phyloP scores from a whole-genome alignment of 1,284 basidiomycete genomes.

The Sparassis latifolia region DNA sequence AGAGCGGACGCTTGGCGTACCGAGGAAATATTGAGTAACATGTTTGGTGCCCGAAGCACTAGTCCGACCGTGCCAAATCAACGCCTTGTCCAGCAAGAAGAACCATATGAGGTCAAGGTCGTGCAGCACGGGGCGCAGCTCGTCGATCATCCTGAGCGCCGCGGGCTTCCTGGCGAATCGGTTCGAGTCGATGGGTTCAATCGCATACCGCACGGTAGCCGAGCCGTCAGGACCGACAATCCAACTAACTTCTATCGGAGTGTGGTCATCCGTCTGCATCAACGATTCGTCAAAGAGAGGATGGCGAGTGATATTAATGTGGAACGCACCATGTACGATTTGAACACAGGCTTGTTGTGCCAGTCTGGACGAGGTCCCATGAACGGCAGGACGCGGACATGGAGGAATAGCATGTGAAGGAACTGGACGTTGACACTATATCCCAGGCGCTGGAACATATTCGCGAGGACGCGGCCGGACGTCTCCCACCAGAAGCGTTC shows the following conservation, averaged over 20 bases:
- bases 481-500: slow-evolving; percentile 1
- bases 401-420: slow-evolving; percentile 1
- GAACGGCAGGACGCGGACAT: slow-evolving; percentile 1
- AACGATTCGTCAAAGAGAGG: neutral
- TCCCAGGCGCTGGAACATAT: neutral
- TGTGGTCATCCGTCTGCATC: slow-evolving; percentile 3
- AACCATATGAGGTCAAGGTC: slow-evolving; percentile 1
- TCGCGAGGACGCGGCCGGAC: neutral
- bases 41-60: neutral
- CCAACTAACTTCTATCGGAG: slow-evolving; percentile 2
- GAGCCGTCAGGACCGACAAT: neutral
- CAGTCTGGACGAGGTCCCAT: slow-evolving; percentile 1
- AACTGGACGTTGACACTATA: neutral
- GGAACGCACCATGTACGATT: slow-evolving; percentile 1
- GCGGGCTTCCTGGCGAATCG: neutral
- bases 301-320: neutral
- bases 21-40: slow-evolving; percentile 1
- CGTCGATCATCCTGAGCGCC: slow-evolving; percentile 1
- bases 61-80: neutral
- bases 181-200: neutral
- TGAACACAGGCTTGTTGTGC: neutral
- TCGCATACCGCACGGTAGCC: slow-evolving; percentile 1
- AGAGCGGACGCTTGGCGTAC: neutral
- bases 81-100: neutral
- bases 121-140: neutral